phyloP scores from a whole-genome alignment of 2,329 filamentous ascomycete genomes.

The Bertia moriformis region DNA sequence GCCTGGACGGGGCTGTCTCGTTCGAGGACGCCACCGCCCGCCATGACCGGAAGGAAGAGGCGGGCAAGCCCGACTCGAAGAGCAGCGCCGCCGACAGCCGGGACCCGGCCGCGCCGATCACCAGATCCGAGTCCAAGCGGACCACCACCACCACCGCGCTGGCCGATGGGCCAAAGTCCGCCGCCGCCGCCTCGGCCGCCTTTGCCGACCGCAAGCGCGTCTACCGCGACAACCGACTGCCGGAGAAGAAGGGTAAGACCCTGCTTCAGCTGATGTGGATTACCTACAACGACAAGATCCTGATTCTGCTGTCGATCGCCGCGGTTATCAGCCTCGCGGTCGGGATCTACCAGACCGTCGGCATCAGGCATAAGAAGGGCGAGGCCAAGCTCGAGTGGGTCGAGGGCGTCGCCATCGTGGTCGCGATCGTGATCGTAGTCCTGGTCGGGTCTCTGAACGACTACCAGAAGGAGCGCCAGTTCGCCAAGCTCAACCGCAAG shows the following conservation, averaged over 20 bases:
- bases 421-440: constrained; percentile 66
- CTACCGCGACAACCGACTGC: constrained; percentile 58
- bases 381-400: constrained; percentile 60
- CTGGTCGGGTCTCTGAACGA: constrained; percentile 66
- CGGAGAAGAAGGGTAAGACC: constrained; percentile 61
- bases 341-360: constrained; percentile 63
- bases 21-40: constrained; percentile 53
- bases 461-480: constrained; percentile 68
- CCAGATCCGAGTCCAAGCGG: not conserved
- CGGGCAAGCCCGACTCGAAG: constrained; percentile 7
- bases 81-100: constrained; percentile 6
- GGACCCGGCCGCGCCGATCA: constrained; percentile 6
- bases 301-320: constrained; percentile 57
- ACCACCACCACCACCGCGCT: constrained; percentile 1
- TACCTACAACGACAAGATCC: constrained; percentile 70
- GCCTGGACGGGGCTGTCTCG: constrained; percentile 47
- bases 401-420: constrained; percentile 69
- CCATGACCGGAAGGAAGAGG: not conserved
- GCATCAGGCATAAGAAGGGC: constrained; percentile 30
- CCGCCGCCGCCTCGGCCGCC: constrained; percentile 10
- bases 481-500: constrained; percentile 64
- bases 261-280: constrained; percentile 66
- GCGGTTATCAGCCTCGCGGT: constrained; percentile 61
- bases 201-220: constrained; percentile 56
- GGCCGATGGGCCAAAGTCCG: constrained; percentile 2